phyloP scores from a whole-genome alignment of 768 basidiomycete species.

The Tylopilus rubrobrunneus region DNA sequence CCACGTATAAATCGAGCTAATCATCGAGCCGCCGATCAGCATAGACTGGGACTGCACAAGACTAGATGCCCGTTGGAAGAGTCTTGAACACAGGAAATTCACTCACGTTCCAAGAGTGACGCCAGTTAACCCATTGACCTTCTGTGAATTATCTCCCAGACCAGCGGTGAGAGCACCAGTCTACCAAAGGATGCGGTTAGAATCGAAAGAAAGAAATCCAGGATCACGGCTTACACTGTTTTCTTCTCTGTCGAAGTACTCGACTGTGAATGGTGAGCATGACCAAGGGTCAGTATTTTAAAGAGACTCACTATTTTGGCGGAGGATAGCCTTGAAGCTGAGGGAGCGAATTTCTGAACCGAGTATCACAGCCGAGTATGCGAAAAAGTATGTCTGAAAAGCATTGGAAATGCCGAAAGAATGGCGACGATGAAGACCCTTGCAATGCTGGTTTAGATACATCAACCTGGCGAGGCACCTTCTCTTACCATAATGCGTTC shows the following conservation, averaged over 20 bases:
- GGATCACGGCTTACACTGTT: no score
- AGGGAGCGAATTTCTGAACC: conserved; percentile 66
- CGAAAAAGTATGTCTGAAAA: conserved; percentile 70
- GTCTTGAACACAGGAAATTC: no score
- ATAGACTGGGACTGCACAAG: conserved; percentile 80
- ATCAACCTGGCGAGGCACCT: not conserved
- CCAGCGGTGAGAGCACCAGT: no score
- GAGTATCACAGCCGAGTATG: conserved; percentile 62
- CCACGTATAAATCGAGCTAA: conserved; percentile 78
- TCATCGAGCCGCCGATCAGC: conserved; percentile 62
- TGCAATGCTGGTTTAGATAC: conserved; percentile 6
- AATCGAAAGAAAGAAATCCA: no score
- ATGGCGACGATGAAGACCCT: conserved; percentile 82
- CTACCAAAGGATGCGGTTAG: no score
- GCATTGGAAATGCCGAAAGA: conserved; percentile 55
- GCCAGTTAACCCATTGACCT: no score
- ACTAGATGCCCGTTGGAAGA: conserved; percentile 30
- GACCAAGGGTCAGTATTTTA: not conserved
- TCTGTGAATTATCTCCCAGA: no score
- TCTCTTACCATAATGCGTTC: conserved; percentile 58
- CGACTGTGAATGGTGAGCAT: no score
- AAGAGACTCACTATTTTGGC: conserved; percentile 72
- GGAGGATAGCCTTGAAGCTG: conserved; percentile 74
- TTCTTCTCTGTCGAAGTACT: no score
- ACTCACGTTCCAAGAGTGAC: no score